Evolutionary conservation across 2,329 filamentous ascomycete genomes (phyloP), one percentile per base, ranked within the genome.

Genomic region (Cladosporium phlei): DNA sequence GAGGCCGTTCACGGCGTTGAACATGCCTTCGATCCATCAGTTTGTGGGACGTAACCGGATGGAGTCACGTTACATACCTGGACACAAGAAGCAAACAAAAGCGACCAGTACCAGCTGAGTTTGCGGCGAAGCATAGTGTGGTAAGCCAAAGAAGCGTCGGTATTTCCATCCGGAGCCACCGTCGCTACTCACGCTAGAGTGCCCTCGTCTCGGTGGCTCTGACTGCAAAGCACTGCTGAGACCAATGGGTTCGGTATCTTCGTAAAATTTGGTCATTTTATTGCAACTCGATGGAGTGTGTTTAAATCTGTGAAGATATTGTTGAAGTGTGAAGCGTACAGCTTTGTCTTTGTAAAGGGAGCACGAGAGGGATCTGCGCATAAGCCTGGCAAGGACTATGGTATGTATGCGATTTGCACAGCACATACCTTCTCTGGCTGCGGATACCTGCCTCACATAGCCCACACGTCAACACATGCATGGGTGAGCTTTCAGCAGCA

Each of bases 11-110:
- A 76, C 57, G 20, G 73, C 73, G 54, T 76, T 76, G 64, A 72
- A 76, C 72, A 76, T 76, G 59, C 71, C 59, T 59, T 29, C 3
- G 2, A 7, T 22, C 8, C 12, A 3, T 37, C 9, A 45, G 32
- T 14, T 7, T n/a, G n/a, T n/a, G 10, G 11, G n/a, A 16, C 22
- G 38, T 48, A 29, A n/a, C 45, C 44, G 49, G 27, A 29, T 27
- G 12, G 24, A 10, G 11, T 17, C 12, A 10, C 9, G 2, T 20
- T 4, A 46, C 59, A 48, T 53, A 65, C 62, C 73, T 38, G 73
- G 73, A 52, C 73, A 76, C 59, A 76, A 57, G 66, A 76, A 76
- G 65, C 73, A 76, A 38, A 75, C 72, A 34, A 75, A 66, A 21
- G 72, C 69, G 20, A 76, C 72, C 30, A 76, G 66, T 37, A 73